A percentile compares a stretch with the other conserved stretches of the same genome.
Evolutionary conservation across 345 rosid genomes (phyloP).

Genomic region (Boechera stricta): DNA sequence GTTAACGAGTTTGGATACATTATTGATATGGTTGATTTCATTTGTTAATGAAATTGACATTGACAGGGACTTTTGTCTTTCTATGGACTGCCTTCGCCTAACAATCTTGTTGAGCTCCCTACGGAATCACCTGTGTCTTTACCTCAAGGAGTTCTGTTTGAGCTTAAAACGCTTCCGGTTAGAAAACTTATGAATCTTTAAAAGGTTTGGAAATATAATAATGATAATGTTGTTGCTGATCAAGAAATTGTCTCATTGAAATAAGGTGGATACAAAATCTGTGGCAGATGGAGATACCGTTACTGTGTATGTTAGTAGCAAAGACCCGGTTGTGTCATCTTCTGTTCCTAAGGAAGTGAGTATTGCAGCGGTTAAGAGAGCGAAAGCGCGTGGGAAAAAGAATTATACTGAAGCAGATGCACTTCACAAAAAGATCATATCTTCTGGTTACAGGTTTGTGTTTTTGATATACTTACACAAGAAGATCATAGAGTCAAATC

Average conservation of each 20-base stretch:
- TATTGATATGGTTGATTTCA: slow-evolving; percentile 2
- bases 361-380: slow-evolving; percentile 57
- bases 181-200: slow-evolving; percentile 14
- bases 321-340: slow-evolving; percentile 66
- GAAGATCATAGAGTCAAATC: not conserved
- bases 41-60: slow-evolving; percentile 5
- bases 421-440: slow-evolving; percentile 63
- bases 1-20: not conserved
- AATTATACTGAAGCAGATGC: slow-evolving; percentile 68
- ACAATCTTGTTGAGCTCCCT: slow-evolving; percentile 45
- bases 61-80: slow-evolving; percentile 74
- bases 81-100: slow-evolving; percentile 79
- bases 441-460: slow-evolving; percentile 76
- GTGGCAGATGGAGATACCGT: slow-evolving; percentile 87
- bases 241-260: slow-evolving; percentile 37
- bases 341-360: slow-evolving; percentile 64
- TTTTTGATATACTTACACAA: not conserved
- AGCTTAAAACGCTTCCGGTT: slow-evolving; percentile 78
- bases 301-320: slow-evolving; percentile 66
- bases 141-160: slow-evolving; percentile 62
- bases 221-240: slow-evolving; percentile 19
- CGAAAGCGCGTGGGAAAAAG: slow-evolving; percentile 65
- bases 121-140: slow-evolving; percentile 51
- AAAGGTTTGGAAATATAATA: not conserved
- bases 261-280: slow-evolving; percentile 77